Percentiles rank a stretch among this genome's conserved stretches.
Evolutionary conservation across 2,329 filamentous ascomycete species (phyloP).

Genomic region (Didymella keratinophila): DNA sequence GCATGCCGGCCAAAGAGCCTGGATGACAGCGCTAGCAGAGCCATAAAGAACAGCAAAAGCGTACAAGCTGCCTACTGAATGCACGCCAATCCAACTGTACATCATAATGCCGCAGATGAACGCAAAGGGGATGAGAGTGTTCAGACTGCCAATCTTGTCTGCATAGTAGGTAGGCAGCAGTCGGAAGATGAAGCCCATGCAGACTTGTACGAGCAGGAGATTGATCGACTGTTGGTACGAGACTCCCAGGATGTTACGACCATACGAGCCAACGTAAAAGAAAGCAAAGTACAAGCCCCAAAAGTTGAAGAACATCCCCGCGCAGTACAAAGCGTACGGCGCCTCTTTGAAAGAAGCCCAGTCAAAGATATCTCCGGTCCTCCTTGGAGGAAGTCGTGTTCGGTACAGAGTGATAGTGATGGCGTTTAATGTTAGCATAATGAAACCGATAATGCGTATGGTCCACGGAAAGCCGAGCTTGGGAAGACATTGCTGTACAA

Average conservation of each 20-base stretch:
- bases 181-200: slow-evolving; percentile 58
- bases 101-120: slow-evolving; percentile 57
- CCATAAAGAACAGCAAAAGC: slow-evolving; percentile 45
- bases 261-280: slow-evolving; percentile 56
- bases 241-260: slow-evolving; percentile 56
- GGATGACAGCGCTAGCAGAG: slow-evolving; percentile 38
- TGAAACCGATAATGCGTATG: slow-evolving; percentile 66
- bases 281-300: slow-evolving; percentile 55
- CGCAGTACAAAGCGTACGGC: slow-evolving; percentile 50
- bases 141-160: slow-evolving; percentile 54
- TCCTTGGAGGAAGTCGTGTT: slow-evolving; percentile 51
- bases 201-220: slow-evolving; percentile 63
- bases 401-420: slow-evolving; percentile 47
- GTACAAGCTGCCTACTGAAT: slow-evolving; percentile 36
- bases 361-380: slow-evolving; percentile 53
- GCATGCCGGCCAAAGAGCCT: slow-evolving; percentile 41
- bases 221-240: slow-evolving; percentile 60
- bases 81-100: slow-evolving; percentile 45
- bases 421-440: slow-evolving; percentile 58
- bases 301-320: slow-evolving; percentile 48
- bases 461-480: slow-evolving; percentile 66
- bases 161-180: slow-evolving; percentile 57
- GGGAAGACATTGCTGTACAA: slow-evolving; percentile 43
- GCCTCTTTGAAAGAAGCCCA: slow-evolving; percentile 53
- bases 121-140: slow-evolving; percentile 58